phyloP scores from a whole-genome alignment of 371 early-diverging fungal species.

The Catenaria anguillulae region DNA sequence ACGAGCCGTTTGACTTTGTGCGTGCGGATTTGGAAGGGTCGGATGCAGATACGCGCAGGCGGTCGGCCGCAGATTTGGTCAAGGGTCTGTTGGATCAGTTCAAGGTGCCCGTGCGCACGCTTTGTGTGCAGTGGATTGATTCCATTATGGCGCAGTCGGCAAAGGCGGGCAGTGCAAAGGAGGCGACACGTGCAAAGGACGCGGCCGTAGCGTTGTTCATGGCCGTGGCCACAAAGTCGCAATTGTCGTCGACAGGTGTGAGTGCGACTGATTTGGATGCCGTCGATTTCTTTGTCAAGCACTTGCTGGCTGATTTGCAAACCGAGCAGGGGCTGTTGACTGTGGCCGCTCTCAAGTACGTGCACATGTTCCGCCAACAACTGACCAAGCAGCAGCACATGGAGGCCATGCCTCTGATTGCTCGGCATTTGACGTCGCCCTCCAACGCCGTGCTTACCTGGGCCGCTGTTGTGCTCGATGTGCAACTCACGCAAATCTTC shows the following conservation, averaged over 20 bases:
- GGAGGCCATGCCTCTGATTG: slow-evolving; percentile 53
- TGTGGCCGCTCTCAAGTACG: slow-evolving; percentile 82
- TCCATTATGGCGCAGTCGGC: slow-evolving; percentile 43
- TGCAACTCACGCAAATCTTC: slow-evolving; percentile 40
- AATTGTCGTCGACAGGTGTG: slow-evolving; percentile 30
- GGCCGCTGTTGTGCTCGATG: slow-evolving; percentile 76
- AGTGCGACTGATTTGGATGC: slow-evolving; percentile 69
- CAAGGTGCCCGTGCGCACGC: slow-evolving; percentile 60
- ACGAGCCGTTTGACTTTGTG: slow-evolving; percentile 87
- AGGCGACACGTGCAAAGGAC: slow-evolving; percentile 67
- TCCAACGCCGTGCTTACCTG: slow-evolving; percentile 82
- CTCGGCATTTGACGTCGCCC: slow-evolving; percentile 58
- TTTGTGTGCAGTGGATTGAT: slow-evolving; percentile 58
- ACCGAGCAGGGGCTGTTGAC: slow-evolving; percentile 75
- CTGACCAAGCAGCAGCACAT: slow-evolving; percentile 59
- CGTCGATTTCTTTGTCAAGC: slow-evolving; percentile 58
- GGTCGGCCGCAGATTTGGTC: slow-evolving; percentile 81
- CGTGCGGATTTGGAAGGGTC: slow-evolving; percentile 86
- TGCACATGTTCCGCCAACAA: slow-evolving; percentile 84
- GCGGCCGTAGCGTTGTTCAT: slow-evolving; percentile 82
- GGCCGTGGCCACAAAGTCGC: slow-evolving; percentile 58
- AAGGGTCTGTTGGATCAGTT: slow-evolving; percentile 79
- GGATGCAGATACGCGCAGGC: slow-evolving; percentile 79
- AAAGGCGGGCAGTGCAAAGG: no score
- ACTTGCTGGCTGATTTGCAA: slow-evolving; percentile 69